These are phyloP conservation scores for Microglena sp. DNA, from an alignment of 139 green algal genomes.

Conservation along the genomic window DNA sequence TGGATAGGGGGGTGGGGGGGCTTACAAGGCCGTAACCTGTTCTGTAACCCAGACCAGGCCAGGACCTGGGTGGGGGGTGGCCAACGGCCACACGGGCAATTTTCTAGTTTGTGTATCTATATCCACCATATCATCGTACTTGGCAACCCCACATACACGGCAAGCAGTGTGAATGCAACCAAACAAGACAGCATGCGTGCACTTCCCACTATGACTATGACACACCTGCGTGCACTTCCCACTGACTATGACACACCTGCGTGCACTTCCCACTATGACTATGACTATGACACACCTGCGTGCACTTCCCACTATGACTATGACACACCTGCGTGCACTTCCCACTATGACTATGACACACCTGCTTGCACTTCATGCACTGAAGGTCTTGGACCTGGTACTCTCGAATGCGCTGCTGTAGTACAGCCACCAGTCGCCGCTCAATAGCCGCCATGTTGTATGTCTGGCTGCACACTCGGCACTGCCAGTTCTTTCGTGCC, in stretches of 20 bases:
- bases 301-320: neutral
- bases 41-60: too few species aligned
- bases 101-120: too few species aligned
- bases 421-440: constrained; percentile 38
- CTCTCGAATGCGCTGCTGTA: constrained; percentile 36
- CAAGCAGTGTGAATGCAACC: too few species aligned
- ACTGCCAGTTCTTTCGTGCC: constrained; percentile 18
- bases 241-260: neutral
- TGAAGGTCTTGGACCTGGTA: constrained; percentile 83
- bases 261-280: neutral
- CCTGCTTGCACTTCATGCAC: constrained; percentile 64
- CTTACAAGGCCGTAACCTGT: too few species aligned
- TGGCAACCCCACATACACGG: too few species aligned
- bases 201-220: too few species aligned
- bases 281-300: neutral
- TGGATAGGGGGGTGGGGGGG: too few species aligned
- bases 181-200: too few species aligned
- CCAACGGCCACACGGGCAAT: too few species aligned
- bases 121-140: too few species aligned
- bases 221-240: neutral
- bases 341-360: constrained; percentile 3
- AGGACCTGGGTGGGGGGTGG: too few species aligned
- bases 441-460: constrained; percentile 63
- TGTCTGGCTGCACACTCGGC: constrained; percentile 13
- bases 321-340: neutral